Evolutionary conservation across 2,329 filamentous ascomycete genomes (phyloP), one percentile per base, ranked within the genome.

Genomic region (Huntiella savannae): DNA sequence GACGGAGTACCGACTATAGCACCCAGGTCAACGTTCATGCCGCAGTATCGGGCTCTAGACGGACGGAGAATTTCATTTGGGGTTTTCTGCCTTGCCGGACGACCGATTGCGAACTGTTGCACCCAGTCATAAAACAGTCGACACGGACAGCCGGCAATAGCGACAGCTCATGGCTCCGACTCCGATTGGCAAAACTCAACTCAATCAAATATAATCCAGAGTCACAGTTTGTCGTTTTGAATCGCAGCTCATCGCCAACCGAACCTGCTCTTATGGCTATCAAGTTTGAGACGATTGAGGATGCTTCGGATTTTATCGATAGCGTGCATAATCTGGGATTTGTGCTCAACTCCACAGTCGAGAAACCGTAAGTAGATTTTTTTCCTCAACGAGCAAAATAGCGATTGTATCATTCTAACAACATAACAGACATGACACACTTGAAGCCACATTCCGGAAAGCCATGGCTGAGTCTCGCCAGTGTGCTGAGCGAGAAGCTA

Each of bases 1-100:
- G 22, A 28, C 22, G 7, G 22, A 28, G 22, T 28, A 28, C 22
- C 13, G 34, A 32, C 1, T 33, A 40, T 13, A 36, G 19, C 3
- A 36, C 17, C 13, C 22, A 13, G 12, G 46, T 47, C 28, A 15
- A 12, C 6, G 44, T 49, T 32, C 33, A 19, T 16, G 44, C 44
- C 32, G 48, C 33, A n/a, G 48, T 49, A n/a, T 39, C 40, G 16
- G 48, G 48, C 8, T 12, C 40, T 10, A 33, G 36, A 36, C 15
- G 35, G 11, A 28, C 44, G 22, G 40, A 49, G 17, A 28, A 44
- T 12, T 49, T 47, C 19, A 35, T 47, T 8, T 49, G 48, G 48
- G 33, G 40, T 5, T 36, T 28, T 19, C 19, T 16, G 16, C 38
- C 33, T 38, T 28, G 22, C 22, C 22, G 22, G 22, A 28, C 22